Evolutionary conservation across 2,329 filamentous ascomycete species (phyloP).

Genomic region (Tothia fuscella): DNA sequence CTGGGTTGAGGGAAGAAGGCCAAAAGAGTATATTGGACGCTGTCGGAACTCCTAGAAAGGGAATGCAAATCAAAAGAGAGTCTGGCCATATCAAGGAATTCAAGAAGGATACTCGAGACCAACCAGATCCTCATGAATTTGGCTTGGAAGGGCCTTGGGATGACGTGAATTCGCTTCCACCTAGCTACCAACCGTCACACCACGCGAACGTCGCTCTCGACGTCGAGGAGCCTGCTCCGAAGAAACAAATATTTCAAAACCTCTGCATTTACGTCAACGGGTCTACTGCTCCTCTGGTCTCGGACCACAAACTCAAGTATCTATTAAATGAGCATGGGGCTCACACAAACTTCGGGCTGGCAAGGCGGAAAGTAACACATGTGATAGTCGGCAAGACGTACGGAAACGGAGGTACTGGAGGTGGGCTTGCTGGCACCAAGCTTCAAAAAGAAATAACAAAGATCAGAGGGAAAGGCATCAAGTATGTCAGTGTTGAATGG

Average conservation of each 20-base stretch:
- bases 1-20: constrained; percentile 34
- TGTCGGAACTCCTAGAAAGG: constrained; percentile 11
- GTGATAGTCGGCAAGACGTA: constrained; percentile 62
- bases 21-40: constrained; percentile 30
- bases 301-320: constrained; percentile 76
- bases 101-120: not conserved
- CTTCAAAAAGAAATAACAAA: constrained; percentile 66
- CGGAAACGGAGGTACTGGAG: constrained; percentile 44
- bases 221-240: constrained; percentile 3
- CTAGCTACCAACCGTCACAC: not conserved
- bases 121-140: not conserved
- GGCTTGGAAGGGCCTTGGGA: no score
- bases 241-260: constrained; percentile 50
- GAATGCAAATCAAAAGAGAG: not conserved
- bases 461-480: constrained; percentile 56
- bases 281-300: constrained; percentile 67
- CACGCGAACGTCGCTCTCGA: not conserved
- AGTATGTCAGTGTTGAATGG: constrained; percentile 75
- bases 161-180: constrained; percentile 4
- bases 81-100: not conserved
- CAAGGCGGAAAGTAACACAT: constrained; percentile 67
- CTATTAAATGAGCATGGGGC: constrained; percentile 66
- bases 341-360: constrained; percentile 56
- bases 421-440: constrained; percentile 66
- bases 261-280: constrained; percentile 79